Evolutionary conservation across 2,329 filamentous ascomycete genomes (phyloP).

Genomic region (Microsporum canis): DNA sequence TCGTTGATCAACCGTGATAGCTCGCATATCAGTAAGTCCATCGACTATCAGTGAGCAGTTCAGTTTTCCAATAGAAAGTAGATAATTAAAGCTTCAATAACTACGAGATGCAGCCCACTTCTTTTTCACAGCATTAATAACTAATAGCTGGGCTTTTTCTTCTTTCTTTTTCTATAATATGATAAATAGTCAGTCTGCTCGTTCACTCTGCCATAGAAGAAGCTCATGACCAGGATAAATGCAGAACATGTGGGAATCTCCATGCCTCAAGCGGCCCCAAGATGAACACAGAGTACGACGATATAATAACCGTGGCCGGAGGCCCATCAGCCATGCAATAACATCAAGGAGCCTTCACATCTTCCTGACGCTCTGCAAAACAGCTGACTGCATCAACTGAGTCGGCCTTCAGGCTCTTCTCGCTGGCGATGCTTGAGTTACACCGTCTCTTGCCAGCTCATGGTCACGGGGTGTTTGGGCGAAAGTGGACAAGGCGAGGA

Average conservation of each 20-base stretch:
- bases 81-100: background rate
- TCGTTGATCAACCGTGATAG: background rate
- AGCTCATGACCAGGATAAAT: background rate
- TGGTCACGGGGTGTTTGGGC: background rate
- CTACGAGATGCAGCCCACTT: background rate
- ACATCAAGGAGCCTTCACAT: too few relatives aligned
- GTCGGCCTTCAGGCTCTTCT: background rate
- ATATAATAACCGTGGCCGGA: too few relatives aligned
- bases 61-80: background rate
- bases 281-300: too few relatives aligned
- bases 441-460: background rate
- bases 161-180: too few relatives aligned
- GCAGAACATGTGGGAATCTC: background rate
- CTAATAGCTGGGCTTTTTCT: too few relatives aligned
- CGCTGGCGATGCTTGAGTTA: background rate
- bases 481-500: background rate
- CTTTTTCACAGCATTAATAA: too few relatives aligned
- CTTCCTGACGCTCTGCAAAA: background rate
- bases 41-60: background rate
- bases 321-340: too few relatives aligned
- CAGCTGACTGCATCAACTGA: slow-evolving; percentile 2
- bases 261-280: too few relatives aligned
- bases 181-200: background rate
- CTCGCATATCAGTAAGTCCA: background rate
- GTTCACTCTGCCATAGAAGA: background rate